phyloP scores from a whole-genome alignment of 2,329 filamentous ascomycete species.

The Colletotrichum melonis region DNA sequence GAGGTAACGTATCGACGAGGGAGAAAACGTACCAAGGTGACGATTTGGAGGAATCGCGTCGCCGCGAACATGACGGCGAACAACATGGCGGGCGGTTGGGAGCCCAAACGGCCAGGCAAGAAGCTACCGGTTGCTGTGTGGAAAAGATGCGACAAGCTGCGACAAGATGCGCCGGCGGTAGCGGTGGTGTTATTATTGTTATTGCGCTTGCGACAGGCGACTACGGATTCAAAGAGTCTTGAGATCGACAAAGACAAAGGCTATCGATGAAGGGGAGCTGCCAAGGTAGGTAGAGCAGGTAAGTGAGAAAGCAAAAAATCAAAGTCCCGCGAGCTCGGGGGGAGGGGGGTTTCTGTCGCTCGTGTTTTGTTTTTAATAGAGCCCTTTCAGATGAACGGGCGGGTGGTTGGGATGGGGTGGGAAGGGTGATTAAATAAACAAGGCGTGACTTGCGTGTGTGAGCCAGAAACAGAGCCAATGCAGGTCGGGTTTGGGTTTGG shows the following conservation, averaged over 20 bases:
- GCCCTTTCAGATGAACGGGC: constrained; percentile 13
- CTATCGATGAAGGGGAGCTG: neutral
- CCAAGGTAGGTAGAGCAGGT: neutral
- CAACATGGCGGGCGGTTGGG: constrained; percentile 59
- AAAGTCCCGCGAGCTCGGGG: too few species aligned
- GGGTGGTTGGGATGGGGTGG: constrained; percentile 27
- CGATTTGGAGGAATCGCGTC: constrained; percentile 71
- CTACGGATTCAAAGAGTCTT: neutral
- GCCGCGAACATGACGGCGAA: constrained; percentile 73
- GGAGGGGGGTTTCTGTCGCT: neutral
- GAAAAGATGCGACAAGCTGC: neutral
- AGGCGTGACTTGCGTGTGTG: neutral
- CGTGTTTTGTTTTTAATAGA: neutral
- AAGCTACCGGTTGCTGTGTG: neutral
- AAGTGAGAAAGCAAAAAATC: neutral
- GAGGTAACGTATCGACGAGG: neutral
- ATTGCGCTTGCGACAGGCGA: constrained; percentile 15
- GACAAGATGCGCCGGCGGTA: neutral
- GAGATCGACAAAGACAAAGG: neutral
- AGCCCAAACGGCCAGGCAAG: neutral
- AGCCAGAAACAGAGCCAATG: constrained; percentile 17
- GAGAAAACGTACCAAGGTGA: constrained; percentile 66
- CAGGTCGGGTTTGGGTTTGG: constrained; percentile 14
- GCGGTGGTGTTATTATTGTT: too few species aligned
- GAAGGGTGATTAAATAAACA: constrained; percentile 25